A percentile compares a stretch with the other conserved stretches of the same genome.
Evolutionary conservation across 2,329 filamentous ascomycete species (phyloP).

Genomic region (Thelonectria discophora): DNA sequence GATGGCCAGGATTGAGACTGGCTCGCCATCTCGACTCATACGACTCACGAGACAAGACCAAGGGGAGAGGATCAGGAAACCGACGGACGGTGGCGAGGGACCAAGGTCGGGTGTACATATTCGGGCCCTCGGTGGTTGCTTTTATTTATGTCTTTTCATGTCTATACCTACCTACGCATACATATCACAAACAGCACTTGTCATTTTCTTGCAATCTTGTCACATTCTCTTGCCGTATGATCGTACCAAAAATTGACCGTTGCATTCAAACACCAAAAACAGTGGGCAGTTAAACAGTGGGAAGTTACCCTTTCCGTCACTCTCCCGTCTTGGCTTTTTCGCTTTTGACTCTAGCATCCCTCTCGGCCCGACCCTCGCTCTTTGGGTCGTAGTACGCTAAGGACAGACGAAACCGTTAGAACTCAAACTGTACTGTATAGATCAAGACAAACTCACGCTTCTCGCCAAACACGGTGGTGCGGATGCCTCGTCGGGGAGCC

Average conservation of each 20-base stretch:
- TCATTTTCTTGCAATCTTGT: neutral
- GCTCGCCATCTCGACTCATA: no score
- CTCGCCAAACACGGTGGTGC: constrained; percentile 25
- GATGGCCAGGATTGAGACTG: no score
- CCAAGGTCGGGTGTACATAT: constrained; percentile 14
- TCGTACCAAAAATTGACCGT: constrained; percentile 1
- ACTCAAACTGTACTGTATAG: neutral
- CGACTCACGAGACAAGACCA: no score
- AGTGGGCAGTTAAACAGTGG: no score
- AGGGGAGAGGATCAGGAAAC: no score
- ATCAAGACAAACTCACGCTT: constrained; percentile 11
- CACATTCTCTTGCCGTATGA: no score
- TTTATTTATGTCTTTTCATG: neutral
- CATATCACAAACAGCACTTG: neutral
- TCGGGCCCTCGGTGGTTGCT: constrained; percentile 2
- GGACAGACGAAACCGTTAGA: neutral
- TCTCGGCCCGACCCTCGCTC: constrained; percentile 25
- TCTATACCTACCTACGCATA: neutral
- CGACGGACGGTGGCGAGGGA: neutral
- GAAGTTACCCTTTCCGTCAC: neutral
- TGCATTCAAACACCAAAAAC: neutral
- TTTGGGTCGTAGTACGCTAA: constrained; percentile 19
- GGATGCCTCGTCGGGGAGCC: constrained; percentile 23
- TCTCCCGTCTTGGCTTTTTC: neutral
- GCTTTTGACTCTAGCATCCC: constrained; percentile 9